Evolutionary conservation across 2,329 filamentous ascomycete genomes (phyloP), one percentile per base, ranked within the genome.

Genomic region (Fusarium xyrophilum): DNA sequence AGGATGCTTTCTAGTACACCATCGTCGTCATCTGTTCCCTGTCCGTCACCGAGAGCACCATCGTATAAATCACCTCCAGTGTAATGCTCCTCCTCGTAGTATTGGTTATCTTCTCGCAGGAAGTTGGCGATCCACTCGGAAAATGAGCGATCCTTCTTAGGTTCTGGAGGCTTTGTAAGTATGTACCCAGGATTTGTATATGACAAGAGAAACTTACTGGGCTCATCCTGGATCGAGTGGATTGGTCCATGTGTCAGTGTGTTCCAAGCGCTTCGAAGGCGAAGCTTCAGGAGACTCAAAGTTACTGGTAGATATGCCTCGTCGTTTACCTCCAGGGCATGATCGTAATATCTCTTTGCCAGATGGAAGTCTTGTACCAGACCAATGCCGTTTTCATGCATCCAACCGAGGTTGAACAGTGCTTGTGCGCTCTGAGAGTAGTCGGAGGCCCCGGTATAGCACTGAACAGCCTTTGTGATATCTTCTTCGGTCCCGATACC

Each of bases 351-450:
- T 56, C 96, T 86, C 80, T 99, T 99, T 4, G 96, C 96, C 59
- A 99, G 88, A 76, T 99, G 96, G 77, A 96, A 99, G 76, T 99
- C 96, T 77, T 99, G 96, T 56, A 92, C 91, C 23, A 98, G 87
- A 4, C 94, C 93, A 51, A 98, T 85, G 11, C 96, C 96, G 75
- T 98, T 97, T 80, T 99, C 96, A 75, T 99, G 93, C 95, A 99
- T 98, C 96, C 96, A 99, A 8, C 96, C 96, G 17, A 99, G 84
- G 74, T 99, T 98, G 87, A 93, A 99, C 60, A 97, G 88, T 17
- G 96, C 96, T 79, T 99, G 96, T 5, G 95, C 96, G 72, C 93
- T 97, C 75, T 93, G 91, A 71, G 95, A 89, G 63, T 92, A 93
- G 76, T 99, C 96, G 0, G 94, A 94, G 3, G 96, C 96, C 7